Evolutionary conservation across 2,329 filamentous ascomycete genomes (phyloP).

Genomic region (Pseudogymnoascus sp.): DNA sequence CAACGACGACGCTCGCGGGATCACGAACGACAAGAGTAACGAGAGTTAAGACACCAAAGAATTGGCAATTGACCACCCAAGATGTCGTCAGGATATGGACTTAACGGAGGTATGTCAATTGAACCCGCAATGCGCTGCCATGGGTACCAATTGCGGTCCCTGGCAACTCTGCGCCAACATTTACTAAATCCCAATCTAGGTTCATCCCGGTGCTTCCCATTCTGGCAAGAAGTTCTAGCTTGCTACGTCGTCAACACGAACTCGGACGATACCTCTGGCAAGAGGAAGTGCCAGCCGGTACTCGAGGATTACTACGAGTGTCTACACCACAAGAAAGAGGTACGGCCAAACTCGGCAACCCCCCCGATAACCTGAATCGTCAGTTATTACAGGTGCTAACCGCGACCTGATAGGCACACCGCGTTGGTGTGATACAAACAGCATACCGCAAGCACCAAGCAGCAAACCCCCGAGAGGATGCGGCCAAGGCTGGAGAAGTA

Average conservation of each 20-base stretch:
- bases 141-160: background rate
- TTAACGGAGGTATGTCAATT: conserved; percentile 62
- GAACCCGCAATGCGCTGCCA: conserved; percentile 15
- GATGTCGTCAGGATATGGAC: conserved; percentile 78
- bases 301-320: conserved; percentile 99
- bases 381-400: background rate
- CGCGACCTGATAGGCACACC: conserved; percentile 49
- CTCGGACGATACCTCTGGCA: conserved; percentile 69
- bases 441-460: conserved; percentile 78
- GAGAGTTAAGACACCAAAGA: conserved; percentile 6
- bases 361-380: background rate
- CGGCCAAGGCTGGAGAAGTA: conserved; percentile 78
- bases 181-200: conserved; percentile 33
- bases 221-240: conserved; percentile 98
- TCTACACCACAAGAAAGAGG: conserved; percentile 98
- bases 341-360: conserved; percentile 37
- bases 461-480: conserved; percentile 68
- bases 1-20: background rate
- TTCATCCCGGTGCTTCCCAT: conserved; percentile 84
- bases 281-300: conserved; percentile 76
- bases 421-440: conserved; percentile 69
- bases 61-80: conserved; percentile 22
- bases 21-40: conserved; percentile 4
- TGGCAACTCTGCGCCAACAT: background rate
- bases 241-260: conserved; percentile 95